A percentile compares a stretch with the other conserved stretches of the same genome.
phyloP scores from a whole-genome alignment of 1,284 basidiomycete species.

The Cystobasidium sp. region DNA sequence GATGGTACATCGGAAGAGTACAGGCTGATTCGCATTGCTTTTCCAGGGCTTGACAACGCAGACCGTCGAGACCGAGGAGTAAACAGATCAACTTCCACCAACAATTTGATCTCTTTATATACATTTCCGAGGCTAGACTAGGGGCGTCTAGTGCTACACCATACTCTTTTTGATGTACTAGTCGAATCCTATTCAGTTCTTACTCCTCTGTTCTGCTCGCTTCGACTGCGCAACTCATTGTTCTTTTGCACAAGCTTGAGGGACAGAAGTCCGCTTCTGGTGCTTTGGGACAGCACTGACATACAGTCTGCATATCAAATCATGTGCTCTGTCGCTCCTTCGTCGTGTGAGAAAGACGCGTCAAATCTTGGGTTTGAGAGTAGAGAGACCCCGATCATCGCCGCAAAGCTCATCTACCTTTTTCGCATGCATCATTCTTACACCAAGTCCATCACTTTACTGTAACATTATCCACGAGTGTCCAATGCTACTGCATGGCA shows the following conservation, averaged over 20 bases:
- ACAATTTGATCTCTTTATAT: neutral
- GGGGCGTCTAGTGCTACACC: neutral
- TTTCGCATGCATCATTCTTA: no score
- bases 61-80: conserved; percentile 67
- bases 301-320: no score
- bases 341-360: neutral
- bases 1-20: no score
- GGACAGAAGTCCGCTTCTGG: no score
- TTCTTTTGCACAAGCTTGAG: no score
- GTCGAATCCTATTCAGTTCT: neutral
- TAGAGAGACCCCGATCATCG: neutral
- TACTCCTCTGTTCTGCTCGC: neutral
- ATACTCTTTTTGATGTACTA: conserved; percentile 7
- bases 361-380: neutral
- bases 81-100: conserved; percentile 23
- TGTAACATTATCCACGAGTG: neutral
- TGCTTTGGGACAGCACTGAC: no score
- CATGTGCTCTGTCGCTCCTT: no score
- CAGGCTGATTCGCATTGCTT: no score
- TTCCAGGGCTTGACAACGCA: conserved; percentile 83
- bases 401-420: neutral
- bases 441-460: neutral
- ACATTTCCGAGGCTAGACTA: conserved; percentile 1
- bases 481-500: conserved; percentile 13
- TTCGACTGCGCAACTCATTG: neutral